Percentiles rank a stretch among this genome's conserved stretches.
These are phyloP conservation scores for Teratosphaeria gauchensis DNA, from an alignment of 2,329 filamentous ascomycete species.

Conservation along the genomic window DNA sequence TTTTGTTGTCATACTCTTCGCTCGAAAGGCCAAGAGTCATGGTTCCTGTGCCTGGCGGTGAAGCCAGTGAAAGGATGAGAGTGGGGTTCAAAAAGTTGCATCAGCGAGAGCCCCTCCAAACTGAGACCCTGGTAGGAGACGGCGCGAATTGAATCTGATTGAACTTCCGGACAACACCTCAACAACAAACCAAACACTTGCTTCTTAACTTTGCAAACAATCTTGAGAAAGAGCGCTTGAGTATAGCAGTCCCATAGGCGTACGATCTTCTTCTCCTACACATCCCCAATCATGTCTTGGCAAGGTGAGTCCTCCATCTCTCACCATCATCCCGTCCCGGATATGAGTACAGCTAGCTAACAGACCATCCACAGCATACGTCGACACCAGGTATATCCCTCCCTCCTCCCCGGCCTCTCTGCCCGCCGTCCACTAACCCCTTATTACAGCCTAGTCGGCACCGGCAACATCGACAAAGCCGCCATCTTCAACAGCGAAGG, in stretches of 20 bases:
- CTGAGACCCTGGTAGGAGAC: not conserved
- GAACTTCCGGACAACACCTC: not conserved
- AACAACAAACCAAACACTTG: not conserved
- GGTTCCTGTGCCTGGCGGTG: not conserved
- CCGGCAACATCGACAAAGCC: slow-evolving; percentile 70
- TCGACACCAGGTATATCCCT: slow-evolving; percentile 48
- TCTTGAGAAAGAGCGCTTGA: not conserved
- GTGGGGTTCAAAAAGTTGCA: not conserved
- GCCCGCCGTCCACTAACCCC: slow-evolving; percentile 11
- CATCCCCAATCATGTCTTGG: slow-evolving; percentile 54
- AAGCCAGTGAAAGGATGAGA: not conserved
- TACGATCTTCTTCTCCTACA: not conserved
- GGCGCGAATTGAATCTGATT: not conserved
- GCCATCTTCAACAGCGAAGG: slow-evolving; percentile 75
- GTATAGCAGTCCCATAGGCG: not conserved
- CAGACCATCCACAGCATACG: slow-evolving; percentile 41
- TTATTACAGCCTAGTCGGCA: slow-evolving; percentile 62
- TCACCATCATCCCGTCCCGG: slow-evolving; percentile 3
- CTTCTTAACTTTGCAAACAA: not conserved
- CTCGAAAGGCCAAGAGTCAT: not conserved
- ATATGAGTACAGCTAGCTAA: slow-evolving; percentile 1
- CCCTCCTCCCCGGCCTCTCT: not conserved
- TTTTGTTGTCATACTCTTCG: not conserved
- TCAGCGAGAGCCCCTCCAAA: not conserved
- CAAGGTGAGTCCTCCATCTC: slow-evolving; percentile 47